A percentile compares a stretch with the other conserved stretches of the same genome.
Conservation (phyloP, 345 rosid genomes). For the Bretschneidera sinensis region DNA sequence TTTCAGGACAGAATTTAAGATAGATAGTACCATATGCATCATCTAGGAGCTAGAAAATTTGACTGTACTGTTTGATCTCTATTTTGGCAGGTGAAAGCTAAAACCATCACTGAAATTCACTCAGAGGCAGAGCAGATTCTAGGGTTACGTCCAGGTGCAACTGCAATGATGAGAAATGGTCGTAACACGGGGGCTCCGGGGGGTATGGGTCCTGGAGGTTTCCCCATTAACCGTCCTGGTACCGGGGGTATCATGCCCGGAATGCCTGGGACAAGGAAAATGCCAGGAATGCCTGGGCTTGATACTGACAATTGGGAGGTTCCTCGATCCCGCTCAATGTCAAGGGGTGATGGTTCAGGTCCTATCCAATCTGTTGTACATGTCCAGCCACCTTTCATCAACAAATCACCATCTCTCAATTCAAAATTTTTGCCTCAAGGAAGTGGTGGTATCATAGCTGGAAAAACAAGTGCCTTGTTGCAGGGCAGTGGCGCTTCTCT, state of each 20-base stretch:
- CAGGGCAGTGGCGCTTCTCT: too few species aligned
- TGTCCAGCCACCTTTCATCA: slow-evolving; percentile 26
- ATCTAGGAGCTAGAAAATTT: not conserved
- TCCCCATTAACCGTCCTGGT: slow-evolving; percentile 53
- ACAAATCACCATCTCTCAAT: slow-evolving; percentile 33
- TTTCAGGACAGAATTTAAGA: too few species aligned
- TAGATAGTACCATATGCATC: too few species aligned
- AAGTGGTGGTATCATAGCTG: slow-evolving; percentile 25
- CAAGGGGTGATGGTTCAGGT: slow-evolving; percentile 41
- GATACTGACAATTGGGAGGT: slow-evolving; percentile 61
- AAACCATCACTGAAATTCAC: too few species aligned
- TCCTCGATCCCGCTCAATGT: slow-evolving; percentile 46
- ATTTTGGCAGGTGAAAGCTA: slow-evolving; percentile 76
- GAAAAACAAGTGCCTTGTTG: slow-evolving; percentile 32
- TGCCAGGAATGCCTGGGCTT: slow-evolving; percentile 67
- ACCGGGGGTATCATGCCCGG: slow-evolving; percentile 77
- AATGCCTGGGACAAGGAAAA: slow-evolving; percentile 61
- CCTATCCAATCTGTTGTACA: slow-evolving; percentile 31
- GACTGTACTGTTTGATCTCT: slow-evolving; percentile 5
- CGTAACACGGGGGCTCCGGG: slow-evolving; percentile 34
- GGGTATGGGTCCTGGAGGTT: slow-evolving; percentile 32
- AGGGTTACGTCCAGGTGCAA: slow-evolving; percentile 84
- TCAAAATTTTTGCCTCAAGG: slow-evolving; percentile 32
- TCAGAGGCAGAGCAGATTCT: slow-evolving; percentile 90
- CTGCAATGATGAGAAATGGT: slow-evolving; percentile 69